phyloP scores from a whole-genome alignment of 148 eudicot genomes.

The Silene uniflora region DNA sequence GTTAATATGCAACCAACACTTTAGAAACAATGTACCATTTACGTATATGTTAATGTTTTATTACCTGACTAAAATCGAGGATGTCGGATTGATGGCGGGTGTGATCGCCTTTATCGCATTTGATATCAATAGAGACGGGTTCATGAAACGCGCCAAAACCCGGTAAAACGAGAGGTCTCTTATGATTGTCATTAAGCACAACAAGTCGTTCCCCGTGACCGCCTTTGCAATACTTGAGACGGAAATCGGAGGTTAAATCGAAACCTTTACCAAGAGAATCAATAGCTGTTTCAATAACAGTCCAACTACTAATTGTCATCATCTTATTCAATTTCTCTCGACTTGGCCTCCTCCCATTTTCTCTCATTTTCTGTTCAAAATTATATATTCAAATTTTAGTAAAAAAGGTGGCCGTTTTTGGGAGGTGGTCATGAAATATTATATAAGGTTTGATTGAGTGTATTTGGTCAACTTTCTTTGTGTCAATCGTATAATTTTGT shows the following conservation, averaged over 20 bases:
- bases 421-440: neutral
- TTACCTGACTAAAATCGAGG: slow-evolving; percentile 66
- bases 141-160: slow-evolving; percentile 44
- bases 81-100: slow-evolving; percentile 74
- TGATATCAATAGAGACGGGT: slow-evolving; percentile 55
- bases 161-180: slow-evolving; percentile 40
- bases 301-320: slow-evolving; percentile 21
- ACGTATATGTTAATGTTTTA: too few relatives aligned
- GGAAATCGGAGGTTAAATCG: slow-evolving; percentile 68
- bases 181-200: slow-evolving; percentile 41
- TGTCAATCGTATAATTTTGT: neutral
- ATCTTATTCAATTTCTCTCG: slow-evolving; percentile 3
- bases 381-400: neutral
- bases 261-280: slow-evolving; percentile 74
- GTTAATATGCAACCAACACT: too few relatives aligned
- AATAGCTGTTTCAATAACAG: slow-evolving; percentile 45
- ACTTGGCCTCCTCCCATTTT: neutral
- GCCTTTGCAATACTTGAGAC: slow-evolving; percentile 67
- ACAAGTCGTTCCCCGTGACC: slow-evolving; percentile 35
- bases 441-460: neutral
- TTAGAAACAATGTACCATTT: too few relatives aligned
- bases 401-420: neutral
- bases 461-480: slow-evolving; percentile 7
- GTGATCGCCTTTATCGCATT: slow-evolving; percentile 81
- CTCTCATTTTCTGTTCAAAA: neutral